Base-by-base conservation (phyloP, 2,329 filamentous ascomycete genomes). In the Epichloe sibirici region DNA sequence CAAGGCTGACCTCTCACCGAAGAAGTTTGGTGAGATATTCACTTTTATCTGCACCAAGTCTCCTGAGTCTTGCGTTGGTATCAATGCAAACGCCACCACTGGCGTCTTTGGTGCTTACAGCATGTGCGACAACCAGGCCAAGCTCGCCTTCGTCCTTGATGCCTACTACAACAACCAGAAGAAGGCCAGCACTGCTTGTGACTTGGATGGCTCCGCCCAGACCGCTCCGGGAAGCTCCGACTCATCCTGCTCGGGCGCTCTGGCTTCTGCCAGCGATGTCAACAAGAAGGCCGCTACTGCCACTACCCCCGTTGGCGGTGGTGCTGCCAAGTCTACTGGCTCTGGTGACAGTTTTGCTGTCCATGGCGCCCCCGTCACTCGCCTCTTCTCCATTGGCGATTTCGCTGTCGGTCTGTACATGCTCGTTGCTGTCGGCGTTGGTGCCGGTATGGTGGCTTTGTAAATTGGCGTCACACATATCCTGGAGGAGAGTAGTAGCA, bases 71-170 rank as follows among this genome's bases (percentile, higher is more conserved):
- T 93, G 88, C 71, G 70, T 68, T 25, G 87, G 83, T 51, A 89
- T 93, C 69, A 72, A 69, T 57, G 76, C 75, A 59, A 85, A 90
- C 69, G 77, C 77, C 49, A 79, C 77, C 55, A 77, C 74, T 21
- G 88, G 86, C 62, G 71, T 76, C 56, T 93, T 86, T 67, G 88
- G 88, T 59, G 80, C 85, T 51, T 89, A 87, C 75, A 80, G 81
- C 67, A 88, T 89, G 81, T 93, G 88, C 75, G 74, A 75, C 60
- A 63, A 78, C 61, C 75, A 76, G 60, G 75, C 87, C 69, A 80
- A 90, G 76, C 79, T 93, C 42, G 79, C 79, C 56, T 90, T 79
- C 65, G 85, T 81, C 48, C 77, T 90, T 59, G 82, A 90, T 72
- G 70, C 79, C 60, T 91, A 90, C 76, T 88, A 86, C 74, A 65